Evolutionary conservation across 208 protist species (phyloP), one percentile per base, ranked within the genome.

Genomic region (Tetramitus jugosus): DNA sequence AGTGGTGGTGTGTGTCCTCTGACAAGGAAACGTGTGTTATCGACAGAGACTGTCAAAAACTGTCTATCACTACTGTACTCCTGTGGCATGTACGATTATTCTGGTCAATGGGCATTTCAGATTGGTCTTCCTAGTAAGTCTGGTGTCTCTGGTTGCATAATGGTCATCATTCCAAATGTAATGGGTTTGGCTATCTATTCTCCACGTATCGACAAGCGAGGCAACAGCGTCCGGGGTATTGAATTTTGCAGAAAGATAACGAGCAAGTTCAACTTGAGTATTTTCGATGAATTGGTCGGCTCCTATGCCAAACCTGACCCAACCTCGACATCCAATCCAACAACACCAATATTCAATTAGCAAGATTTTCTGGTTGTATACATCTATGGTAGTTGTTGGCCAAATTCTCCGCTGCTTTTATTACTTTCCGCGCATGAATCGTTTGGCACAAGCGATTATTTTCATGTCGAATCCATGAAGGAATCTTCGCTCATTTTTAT

Each of bases 41-140:
- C 79, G 10, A 79, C 78, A 31, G n/a, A 49, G 3, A 53, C 42
- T 26, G 79, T 82, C 3, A 42, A 31, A 56, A 29, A 80, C 33
- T 76, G 49, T 52, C 13, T 83, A 1, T 35, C 20, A 29, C 65
- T 83, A 26, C 33, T 83, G 7, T 76, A 45, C 23, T 67, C 76
- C 31, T 84, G 81, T 81, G 81, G 81, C n/a, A 84, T 84, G 81
- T 84, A 84, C 60, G 81, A 84, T 81, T 84, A 84, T 65, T 77
- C 23, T 35, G 81, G 81, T 52, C 26, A 85, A 61, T 84, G 45
- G 45, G 81, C 81, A 26, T 84, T 49, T 39, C 49, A 49, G 2
- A 79, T 84, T 76, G 81, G 81, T 13, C n/a, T 84, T n/a, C 81
- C 81, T 81, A 76, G 82, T 33, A 84, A 84, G 60, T 45, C 13